Base-by-base conservation (phyloP, 2,329 filamentous ascomycete genomes). In the Penicillium sp. region DNA sequence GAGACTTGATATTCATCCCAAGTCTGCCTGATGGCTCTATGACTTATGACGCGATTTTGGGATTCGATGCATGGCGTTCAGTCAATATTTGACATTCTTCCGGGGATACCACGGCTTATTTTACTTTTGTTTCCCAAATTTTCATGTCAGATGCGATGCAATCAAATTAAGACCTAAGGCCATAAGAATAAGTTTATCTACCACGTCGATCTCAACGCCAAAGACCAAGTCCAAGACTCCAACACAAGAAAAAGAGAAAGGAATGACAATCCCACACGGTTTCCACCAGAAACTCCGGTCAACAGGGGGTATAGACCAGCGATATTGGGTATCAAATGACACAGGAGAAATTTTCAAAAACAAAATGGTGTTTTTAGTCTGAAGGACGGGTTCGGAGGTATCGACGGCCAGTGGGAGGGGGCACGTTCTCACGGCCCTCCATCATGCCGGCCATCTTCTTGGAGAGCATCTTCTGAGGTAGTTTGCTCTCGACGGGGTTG, bases 341-440 rank as follows among this genome's bases (percentile, higher is more conserved):
- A 58, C 44, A 53, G 29, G 38, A 16, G 43, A 41, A 13, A 51
- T 46, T 36, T 7, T 21, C 18, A 21, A 21, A 49, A 46, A 51
- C 26, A 33, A 38, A 44, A 54, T 47, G 5, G 21, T 8, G n/a
- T 26, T 38, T 24, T 57, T 60, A 65, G 44, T 62, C 54, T 18
- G 68, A 66, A 44, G 64, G 62, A 29, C 66, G 65, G 29, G 51
- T 65, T 57, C 72, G 65, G 12, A 70, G 58, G 39, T 66, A 65
- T 47, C 71, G 67, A 23, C 65, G 62, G 47, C 58, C 57, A 18
- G 58, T 49, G 23, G 60, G 55, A 41, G 65, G 66, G 9, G 68
- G 66, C 24, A 71, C 58, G 56, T 79, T 79, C 58, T 79, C 77
- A 41, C 74, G 70, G 3, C 76, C 77, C 49, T 76, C 75, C 52